Evolutionary conservation across 2,329 filamentous ascomycete genomes (phyloP).

Genomic region (Apiospora pterosperma): DNA sequence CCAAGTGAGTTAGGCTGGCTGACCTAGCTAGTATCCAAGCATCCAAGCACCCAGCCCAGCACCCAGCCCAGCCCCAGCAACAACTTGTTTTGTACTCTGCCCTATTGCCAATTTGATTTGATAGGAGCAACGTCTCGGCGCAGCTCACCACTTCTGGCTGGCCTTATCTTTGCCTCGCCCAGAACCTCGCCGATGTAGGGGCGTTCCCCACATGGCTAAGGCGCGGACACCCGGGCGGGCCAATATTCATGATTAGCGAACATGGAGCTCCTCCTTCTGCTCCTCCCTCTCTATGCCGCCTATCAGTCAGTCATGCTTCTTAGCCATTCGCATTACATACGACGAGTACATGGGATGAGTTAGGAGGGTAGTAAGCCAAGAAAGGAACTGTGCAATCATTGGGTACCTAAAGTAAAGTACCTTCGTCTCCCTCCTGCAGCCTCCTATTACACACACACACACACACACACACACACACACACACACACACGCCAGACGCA

Average conservation of each 20-base stretch:
- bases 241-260: neutral
- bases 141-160: neutral
- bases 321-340: neutral
- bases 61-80: too few relatives aligned
- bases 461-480: neutral
- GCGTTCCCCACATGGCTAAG: neutral
- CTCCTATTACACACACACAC: neutral
- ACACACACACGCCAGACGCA: neutral
- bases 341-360: neutral
- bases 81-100: neutral
- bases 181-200: neutral
- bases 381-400: neutral
- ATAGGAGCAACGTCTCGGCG: neutral
- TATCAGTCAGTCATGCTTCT: neutral
- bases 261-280: neutral
- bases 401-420: neutral
- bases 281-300: too few relatives aligned
- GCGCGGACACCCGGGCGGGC: neutral
- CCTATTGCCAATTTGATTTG: too few relatives aligned
- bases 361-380: neutral
- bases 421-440: neutral
- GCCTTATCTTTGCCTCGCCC: neutral
- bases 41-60: too few relatives aligned
- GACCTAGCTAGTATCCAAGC: too few relatives aligned
- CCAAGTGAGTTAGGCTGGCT: neutral